phyloP scores from a whole-genome alignment of 2,329 filamentous ascomycete genomes.

The Microsporum ferrugineum region DNA sequence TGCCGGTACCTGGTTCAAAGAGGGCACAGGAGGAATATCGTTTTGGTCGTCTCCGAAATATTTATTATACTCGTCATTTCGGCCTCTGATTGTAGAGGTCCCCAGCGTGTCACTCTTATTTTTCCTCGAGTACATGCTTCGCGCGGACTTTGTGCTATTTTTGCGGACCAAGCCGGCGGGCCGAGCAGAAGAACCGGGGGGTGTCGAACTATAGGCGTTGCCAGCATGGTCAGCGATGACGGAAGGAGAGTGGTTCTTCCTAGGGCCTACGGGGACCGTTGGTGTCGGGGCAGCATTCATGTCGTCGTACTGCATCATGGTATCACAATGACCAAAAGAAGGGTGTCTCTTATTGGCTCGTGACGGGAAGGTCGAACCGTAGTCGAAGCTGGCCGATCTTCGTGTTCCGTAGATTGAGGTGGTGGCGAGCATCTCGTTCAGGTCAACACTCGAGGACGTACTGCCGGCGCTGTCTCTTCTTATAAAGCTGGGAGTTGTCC shows the following conservation, averaged over 20 bases:
- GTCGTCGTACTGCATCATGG: conserved; percentile 29
- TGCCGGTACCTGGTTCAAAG: conserved; percentile 39
- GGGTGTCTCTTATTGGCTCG: conserved; percentile 2
- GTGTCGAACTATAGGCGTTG: neutral
- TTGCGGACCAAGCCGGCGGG: conserved; percentile 29
- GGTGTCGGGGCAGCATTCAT: conserved; percentile 79
- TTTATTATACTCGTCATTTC: conserved; percentile 22
- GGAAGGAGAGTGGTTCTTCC: conserved; percentile 39
- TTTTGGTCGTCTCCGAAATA: conserved; percentile 20
- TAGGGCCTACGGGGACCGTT: conserved; percentile 68
- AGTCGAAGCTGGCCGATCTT: conserved; percentile 38
- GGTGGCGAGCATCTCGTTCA: conserved; percentile 39
- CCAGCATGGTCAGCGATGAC: conserved; percentile 23
- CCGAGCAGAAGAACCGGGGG: conserved; percentile 17
- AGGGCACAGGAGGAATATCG: conserved; percentile 33
- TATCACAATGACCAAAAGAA: conserved; percentile 5
- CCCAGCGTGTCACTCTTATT: conserved; percentile 30
- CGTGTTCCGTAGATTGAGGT: conserved; percentile 25
- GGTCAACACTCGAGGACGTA: conserved; percentile 66
- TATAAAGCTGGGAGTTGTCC: conserved; percentile 40
- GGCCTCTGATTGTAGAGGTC: conserved; percentile 24
- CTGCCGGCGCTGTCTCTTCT: conserved; percentile 62
- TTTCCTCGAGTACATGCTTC: conserved; percentile 27
- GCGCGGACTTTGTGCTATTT: conserved; percentile 35
- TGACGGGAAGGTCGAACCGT: conserved; percentile 20